Evolutionary conservation across 306 rosid species (phyloP), one percentile per base, ranked within the genome.

Genomic region (Sophora flavescens): DNA sequence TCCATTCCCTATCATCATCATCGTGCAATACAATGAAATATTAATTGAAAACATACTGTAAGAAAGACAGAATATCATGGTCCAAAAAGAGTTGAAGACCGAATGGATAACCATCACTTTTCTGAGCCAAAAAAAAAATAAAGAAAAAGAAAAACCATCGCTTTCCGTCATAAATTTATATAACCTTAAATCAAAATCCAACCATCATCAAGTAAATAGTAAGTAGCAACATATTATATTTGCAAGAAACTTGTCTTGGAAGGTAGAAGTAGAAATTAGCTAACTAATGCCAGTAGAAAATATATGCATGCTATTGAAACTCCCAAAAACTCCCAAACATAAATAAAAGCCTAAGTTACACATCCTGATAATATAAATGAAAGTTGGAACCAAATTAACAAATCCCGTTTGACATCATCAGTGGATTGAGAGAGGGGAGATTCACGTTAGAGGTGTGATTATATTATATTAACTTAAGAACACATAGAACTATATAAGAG

Each of bases 361-460:
- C 72, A 28, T 51, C 32, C 61, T 33, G 60, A 61, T 16, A 74
- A 32, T 16, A 42, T 45, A 58, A 33, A 59, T 44, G 78, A 16
- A 60, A 73, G 30, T 62, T n/a, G 68, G 33, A 47, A 61, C n/a
- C 36, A 17, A 48, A 47, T 47, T 62, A 62, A 35, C 2, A 75
- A 11, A 74, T 62, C 58, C 11, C 45, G 16, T 28, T 30, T 30
- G 28, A 35, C 39, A 62, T 7, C 51, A 50, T 8, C 12, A 47
- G 62, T 17, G 35, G 7, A 10, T 45, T 59, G 59, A 60, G 33
- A 45, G 15, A 74, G 32, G 51, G 42, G 61, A 11, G 51, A 13
- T 62, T 71, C 15, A 4, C n/a, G n/a, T n/a, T n/a, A n/a, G n/a
- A n/a, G n/a, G n/a, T 48, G 16, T 47, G 63, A 26, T 15, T 65